Base-by-base conservation (phyloP, 2,329 filamentous ascomycete species). In the Fusarium fujikuroi region DNA sequence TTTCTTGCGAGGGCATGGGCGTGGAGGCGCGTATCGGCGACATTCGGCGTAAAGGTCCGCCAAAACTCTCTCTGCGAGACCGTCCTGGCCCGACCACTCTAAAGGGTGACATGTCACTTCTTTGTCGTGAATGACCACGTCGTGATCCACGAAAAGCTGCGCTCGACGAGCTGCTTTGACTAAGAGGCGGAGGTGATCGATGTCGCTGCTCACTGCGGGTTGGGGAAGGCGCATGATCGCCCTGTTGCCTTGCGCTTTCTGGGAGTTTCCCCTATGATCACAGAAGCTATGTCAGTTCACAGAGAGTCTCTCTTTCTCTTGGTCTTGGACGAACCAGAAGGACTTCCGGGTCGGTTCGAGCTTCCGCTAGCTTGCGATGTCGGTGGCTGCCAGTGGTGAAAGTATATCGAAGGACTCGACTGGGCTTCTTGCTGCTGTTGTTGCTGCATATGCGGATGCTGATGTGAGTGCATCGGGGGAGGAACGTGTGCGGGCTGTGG, bases 301-400 rank as follows among this genome's bases (percentile, higher is more conserved):
- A 82, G 78, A 75, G 81, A 82, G 66, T 83, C 83, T 79, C 82
- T 79, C 79, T 84, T 85, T 81, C 83, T 84, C 82, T 87, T 87
- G 79, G 81, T 82, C 80, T 84, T 88, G 82, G 86, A 90, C 90
- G 90, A 92, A 90, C 92, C 91, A 84, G 92, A 92, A 78, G 93
- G 92, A 70, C 92, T 92, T 78, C 89, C 89, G 69, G 92, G 92
- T 80, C 92, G 91, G 77, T 90, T 90, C 64, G 88, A 86, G 80
- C 87, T 84, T 69, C 87, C 84, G 67, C 88, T 87, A 72, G 86
- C 85, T 81, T 93, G 88, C 71, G 90, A 88, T 28, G 87, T 88
- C 19, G 95, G 95, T 50, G 95, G 95, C 67, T 95, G 93, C 94
- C 95, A 97, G 80, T 97, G 94, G 79, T 97, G 94, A 80, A 97